These are phyloP conservation scores for Marasmius oreades DNA, from an alignment of 1,284 basidiomycete species.

Conservation along the genomic window DNA sequence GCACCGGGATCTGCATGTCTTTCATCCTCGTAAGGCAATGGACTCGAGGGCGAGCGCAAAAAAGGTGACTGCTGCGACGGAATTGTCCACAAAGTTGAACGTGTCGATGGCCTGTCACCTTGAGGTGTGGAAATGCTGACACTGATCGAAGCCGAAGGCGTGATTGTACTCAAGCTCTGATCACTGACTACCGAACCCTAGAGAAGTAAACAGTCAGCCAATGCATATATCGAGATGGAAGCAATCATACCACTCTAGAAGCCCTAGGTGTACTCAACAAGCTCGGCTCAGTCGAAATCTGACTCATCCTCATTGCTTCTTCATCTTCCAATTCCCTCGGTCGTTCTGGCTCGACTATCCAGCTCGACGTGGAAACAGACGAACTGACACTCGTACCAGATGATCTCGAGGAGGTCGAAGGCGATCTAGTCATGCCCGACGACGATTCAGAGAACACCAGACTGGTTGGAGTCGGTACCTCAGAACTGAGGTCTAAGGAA, in stretches of 20 bases:
- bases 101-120: slow-evolving; percentile 55
- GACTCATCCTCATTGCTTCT: slow-evolving; percentile 7
- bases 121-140: slow-evolving; percentile 63
- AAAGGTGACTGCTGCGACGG: slow-evolving; percentile 10
- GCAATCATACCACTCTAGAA: slow-evolving; percentile 33
- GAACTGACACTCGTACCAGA: slow-evolving; percentile 35
- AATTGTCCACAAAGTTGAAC: slow-evolving; percentile 50
- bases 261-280: slow-evolving; percentile 42
- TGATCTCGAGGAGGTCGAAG: slow-evolving; percentile 27
- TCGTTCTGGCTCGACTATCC: slow-evolving; percentile 22
- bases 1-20: background rate
- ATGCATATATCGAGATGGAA: background rate
- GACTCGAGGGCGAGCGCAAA: background rate
- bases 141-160: slow-evolving; percentile 42
- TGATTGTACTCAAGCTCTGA: slow-evolving; percentile 20
- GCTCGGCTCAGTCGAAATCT: slow-evolving; percentile 47
- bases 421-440: slow-evolving; percentile 13
- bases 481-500: slow-evolving; percentile 29
- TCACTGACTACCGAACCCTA: slow-evolving; percentile 4
- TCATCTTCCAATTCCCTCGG: slow-evolving; percentile 15
- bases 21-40: slow-evolving; percentile 22
- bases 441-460: slow-evolving; percentile 19
- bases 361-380: slow-evolving; percentile 31
- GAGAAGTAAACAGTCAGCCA: background rate
- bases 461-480: slow-evolving; percentile 29